Conservation (phyloP, 2,329 filamentous ascomycete species). For the Emericellopsis atlantica region DNA sequence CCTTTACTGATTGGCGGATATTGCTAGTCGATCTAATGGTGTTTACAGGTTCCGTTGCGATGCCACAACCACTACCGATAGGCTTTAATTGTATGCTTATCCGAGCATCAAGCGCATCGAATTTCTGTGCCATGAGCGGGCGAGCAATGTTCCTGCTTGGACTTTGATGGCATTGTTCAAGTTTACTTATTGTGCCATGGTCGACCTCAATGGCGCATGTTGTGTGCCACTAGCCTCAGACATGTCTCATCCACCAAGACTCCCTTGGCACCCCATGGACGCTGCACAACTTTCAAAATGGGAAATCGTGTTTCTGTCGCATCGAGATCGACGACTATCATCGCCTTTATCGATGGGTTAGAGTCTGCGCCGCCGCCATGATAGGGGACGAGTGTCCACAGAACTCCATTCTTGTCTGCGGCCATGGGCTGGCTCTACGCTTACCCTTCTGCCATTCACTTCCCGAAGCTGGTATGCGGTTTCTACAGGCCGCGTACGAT, state of each 20-base stretch:
- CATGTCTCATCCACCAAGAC: constrained; percentile 8
- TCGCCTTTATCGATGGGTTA: neutral
- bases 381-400: constrained; percentile 5
- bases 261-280: constrained; percentile 2
- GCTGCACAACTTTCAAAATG: neutral
- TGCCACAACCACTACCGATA: too few species aligned
- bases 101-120: too few species aligned
- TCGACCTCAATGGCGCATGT: too few species aligned
- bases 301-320: constrained; percentile 2
- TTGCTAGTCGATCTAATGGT: too few species aligned
- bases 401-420: constrained; percentile 9
- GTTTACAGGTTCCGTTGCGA: too few species aligned
- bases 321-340: constrained; percentile 7
- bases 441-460: neutral
- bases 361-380: neutral
- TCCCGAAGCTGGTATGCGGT: neutral
- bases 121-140: too few species aligned
- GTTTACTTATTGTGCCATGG: too few species aligned
- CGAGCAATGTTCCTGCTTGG: too few species aligned
- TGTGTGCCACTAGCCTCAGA: constrained; percentile 3
- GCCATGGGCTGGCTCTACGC: constrained; percentile 1
- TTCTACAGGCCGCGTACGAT: too few species aligned
- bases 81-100: too few species aligned
- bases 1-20: too few species aligned
- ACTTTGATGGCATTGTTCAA: too few species aligned